Conservation (phyloP, 768 basidiomycete genomes). For the Epithele typhae region DNA sequence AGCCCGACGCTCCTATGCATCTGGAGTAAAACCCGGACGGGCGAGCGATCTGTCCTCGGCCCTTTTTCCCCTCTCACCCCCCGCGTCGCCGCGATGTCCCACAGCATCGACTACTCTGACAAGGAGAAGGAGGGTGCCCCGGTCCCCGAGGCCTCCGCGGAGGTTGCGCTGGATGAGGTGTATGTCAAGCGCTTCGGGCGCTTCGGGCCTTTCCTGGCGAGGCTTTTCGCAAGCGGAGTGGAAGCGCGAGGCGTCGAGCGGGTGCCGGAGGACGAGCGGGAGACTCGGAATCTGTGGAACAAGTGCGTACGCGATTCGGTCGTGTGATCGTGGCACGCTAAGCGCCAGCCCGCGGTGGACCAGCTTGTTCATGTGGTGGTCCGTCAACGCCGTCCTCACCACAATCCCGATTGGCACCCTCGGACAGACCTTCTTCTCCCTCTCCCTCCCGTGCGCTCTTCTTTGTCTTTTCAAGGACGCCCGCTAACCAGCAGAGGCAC, state of each 20-base stretch:
- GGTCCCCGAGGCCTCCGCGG: slow-evolving; percentile 9
- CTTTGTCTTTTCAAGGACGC: not conserved
- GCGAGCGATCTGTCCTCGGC: not conserved
- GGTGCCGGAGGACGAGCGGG: slow-evolving; percentile 45
- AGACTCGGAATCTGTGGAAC: slow-evolving; percentile 41
- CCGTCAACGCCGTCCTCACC: slow-evolving; percentile 38
- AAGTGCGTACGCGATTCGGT: slow-evolving; percentile 27
- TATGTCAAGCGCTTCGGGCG: slow-evolving; percentile 21
- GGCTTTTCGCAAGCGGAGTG: slow-evolving; percentile 43
- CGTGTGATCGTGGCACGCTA: slow-evolving; percentile 5
- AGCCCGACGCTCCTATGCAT: not conserved
- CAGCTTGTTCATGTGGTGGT: slow-evolving; percentile 47
- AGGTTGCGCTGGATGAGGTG: slow-evolving; percentile 16
- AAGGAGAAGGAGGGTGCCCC: slow-evolving; percentile 21
- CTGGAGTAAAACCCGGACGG: not conserved
- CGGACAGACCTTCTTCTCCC: slow-evolving; percentile 42
- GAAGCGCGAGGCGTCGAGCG: slow-evolving; percentile 54
- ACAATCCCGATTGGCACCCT: slow-evolving; percentile 49
- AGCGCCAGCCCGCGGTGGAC: not conserved
- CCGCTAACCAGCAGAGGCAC: not conserved
- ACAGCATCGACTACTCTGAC: slow-evolving; percentile 14
- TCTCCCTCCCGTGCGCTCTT: slow-evolving; percentile 40
- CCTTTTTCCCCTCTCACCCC: not conserved
- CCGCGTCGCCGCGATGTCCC: slow-evolving; percentile 12
- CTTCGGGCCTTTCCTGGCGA: slow-evolving; percentile 23